Conservation (phyloP, 768 basidiomycete genomes). For the Boletus reticuloceps region DNA sequence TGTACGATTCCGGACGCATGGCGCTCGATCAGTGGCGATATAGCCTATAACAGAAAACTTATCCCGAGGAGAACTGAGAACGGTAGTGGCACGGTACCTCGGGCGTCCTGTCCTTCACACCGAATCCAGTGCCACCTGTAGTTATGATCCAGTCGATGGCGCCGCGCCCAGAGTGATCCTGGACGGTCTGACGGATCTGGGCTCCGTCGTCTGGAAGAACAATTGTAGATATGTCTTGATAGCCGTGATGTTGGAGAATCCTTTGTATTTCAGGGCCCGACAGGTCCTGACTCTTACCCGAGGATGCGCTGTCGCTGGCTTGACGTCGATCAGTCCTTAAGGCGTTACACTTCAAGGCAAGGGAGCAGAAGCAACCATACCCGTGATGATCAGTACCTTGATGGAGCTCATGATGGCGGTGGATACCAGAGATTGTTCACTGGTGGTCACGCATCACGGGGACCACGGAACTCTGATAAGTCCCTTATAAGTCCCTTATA, state of each 20-base stretch:
- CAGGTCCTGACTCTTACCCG: conserved; percentile 48
- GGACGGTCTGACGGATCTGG: conserved; percentile 48
- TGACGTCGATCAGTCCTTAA: background rate
- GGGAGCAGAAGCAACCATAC: conserved; percentile 7
- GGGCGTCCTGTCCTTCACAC: conserved; percentile 75
- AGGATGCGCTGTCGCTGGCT: conserved; percentile 71
- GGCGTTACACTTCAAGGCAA: too few species aligned
- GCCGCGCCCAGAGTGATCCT: conserved; percentile 41
- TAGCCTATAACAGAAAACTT: conserved; percentile 40
- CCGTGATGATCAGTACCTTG: conserved; percentile 28
- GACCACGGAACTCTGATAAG: too few species aligned
- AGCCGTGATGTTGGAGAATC: conserved; percentile 41
- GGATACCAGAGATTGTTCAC: too few species aligned
- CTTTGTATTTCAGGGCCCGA: conserved; percentile 65
- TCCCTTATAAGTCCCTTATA: too few species aligned
- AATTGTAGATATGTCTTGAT: conserved; percentile 33
- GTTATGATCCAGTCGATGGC: conserved; percentile 75
- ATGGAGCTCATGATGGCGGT: conserved; percentile 18
- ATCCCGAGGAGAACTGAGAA: background rate
- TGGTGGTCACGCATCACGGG: too few species aligned
- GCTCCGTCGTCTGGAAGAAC: conserved; percentile 69
- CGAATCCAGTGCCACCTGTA: conserved; percentile 88
- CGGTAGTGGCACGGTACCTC: conserved; percentile 49
- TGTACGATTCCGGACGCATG: conserved; percentile 72
- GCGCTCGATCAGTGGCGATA: conserved; percentile 62